Percentiles rank a stretch among this genome's conserved stretches.
Evolutionary conservation across 139 green algal species (phyloP).

Genomic region (Edaphochlamys debaryana): DNA sequence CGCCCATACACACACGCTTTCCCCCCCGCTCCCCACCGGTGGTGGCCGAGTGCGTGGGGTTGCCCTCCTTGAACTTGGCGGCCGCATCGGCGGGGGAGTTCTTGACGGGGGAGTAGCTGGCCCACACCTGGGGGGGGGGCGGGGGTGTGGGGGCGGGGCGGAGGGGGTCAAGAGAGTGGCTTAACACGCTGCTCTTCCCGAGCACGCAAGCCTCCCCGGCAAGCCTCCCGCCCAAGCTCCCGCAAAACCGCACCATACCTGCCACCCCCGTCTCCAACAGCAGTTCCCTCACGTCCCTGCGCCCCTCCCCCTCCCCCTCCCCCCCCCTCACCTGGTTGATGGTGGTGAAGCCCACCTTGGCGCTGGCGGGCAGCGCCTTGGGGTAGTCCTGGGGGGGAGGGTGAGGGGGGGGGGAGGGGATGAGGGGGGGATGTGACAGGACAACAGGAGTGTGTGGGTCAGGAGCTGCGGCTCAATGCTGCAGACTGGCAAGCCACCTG

Average conservation of each 20-base stretch:
- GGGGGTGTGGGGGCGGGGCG: not conserved
- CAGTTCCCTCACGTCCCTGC: no score
- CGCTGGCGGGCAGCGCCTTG: constrained; percentile 71
- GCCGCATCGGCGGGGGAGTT: constrained; percentile 89
- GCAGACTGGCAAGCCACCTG: no score
- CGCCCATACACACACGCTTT: no score
- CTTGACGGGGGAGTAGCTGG: constrained; percentile 97
- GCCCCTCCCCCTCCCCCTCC: no score
- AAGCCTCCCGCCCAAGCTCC: not conserved
- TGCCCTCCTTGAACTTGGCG: constrained; percentile 81
- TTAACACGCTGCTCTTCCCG: no score
- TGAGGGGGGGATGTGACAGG: not conserved
- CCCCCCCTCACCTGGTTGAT: constrained; percentile 89
- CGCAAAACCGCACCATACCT: no score
- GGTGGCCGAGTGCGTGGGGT: constrained; percentile 92
- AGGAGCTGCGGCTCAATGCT: no score
- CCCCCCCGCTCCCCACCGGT: constrained; percentile 74
- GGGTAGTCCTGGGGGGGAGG: constrained; percentile 82
- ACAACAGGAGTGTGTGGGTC: no score
- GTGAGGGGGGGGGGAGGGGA: not conserved
- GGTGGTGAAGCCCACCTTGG: constrained; percentile 93
- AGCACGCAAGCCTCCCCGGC: not conserved
- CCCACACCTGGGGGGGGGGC: constrained; percentile 80
- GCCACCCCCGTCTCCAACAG: no score
- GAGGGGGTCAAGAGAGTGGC: not conserved